These are phyloP conservation scores for Cystobasidium sp. DNA, from an alignment of 1,284 basidiomycete species.

Conservation along the genomic window DNA sequence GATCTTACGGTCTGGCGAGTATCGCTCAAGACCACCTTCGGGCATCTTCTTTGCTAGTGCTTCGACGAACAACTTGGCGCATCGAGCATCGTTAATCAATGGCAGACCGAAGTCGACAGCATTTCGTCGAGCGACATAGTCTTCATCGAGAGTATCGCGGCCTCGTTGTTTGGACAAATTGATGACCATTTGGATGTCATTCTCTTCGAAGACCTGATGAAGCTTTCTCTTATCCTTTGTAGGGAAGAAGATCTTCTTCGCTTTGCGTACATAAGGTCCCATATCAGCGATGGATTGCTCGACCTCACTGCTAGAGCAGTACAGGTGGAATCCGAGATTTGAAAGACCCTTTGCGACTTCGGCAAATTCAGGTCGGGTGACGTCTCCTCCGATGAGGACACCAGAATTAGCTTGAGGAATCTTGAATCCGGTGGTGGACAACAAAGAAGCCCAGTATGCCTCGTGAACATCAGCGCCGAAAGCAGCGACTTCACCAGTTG, in stretches of 20 bases:
- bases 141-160: slow-evolving; percentile 69
- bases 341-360: slow-evolving; percentile 75
- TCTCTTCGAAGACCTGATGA: slow-evolving; percentile 82
- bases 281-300: slow-evolving; percentile 67
- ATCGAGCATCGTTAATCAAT: slow-evolving; percentile 86
- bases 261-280: slow-evolving; percentile 68
- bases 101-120: slow-evolving; percentile 70
- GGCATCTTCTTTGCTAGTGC: slow-evolving; percentile 86
- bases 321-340: slow-evolving; percentile 87
- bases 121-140: slow-evolving; percentile 61
- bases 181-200: slow-evolving; percentile 93
- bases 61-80: slow-evolving; percentile 89
- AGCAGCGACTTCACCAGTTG: slow-evolving; percentile 96
- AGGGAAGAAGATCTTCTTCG: slow-evolving; percentile 93
- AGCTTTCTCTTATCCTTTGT: slow-evolving; percentile 95
- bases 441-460: slow-evolving; percentile 89
- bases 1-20: slow-evolving; percentile 79
- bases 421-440: slow-evolving; percentile 89
- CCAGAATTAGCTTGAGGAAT: slow-evolving; percentile 75
- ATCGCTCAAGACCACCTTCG: slow-evolving; percentile 76
- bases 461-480: slow-evolving; percentile 94
- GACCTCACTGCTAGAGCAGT: slow-evolving; percentile 79
- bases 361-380: slow-evolving; percentile 77
- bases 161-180: slow-evolving; percentile 87
- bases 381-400: slow-evolving; percentile 85